Conservation (phyloP, 768 basidiomycete species). For the Royoungia palumana region DNA sequence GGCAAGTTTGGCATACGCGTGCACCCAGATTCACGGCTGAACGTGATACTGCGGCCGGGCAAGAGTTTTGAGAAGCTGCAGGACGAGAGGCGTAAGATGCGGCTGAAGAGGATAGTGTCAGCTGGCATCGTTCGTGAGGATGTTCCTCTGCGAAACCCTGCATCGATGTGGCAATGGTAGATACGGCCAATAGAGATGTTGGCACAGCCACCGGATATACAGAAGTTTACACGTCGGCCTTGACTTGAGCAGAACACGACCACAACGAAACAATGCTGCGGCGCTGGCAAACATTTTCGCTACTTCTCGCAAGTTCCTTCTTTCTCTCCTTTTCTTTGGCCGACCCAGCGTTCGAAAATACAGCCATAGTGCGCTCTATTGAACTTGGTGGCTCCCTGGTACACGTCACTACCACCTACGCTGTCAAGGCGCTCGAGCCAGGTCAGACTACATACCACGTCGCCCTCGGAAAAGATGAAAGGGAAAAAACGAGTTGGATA, state of each 20-base stretch:
- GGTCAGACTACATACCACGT: constrained; percentile 63
- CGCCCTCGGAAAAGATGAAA: constrained; percentile 61
- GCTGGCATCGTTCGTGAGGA: constrained; percentile 80
- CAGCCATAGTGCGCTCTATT: constrained; percentile 81
- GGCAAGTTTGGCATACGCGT: constrained; percentile 74
- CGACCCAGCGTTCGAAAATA: constrained; percentile 74
- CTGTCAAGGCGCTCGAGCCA: constrained; percentile 67
- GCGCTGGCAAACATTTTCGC: constrained; percentile 44
- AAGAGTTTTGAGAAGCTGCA: constrained; percentile 69
- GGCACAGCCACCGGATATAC: constrained; percentile 8
- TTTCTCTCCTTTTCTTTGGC: constrained; percentile 39
- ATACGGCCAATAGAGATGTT: constrained; percentile 3
- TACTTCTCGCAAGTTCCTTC: constrained; percentile 43
- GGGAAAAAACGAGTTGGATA: constrained; percentile 67
- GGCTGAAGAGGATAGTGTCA: constrained; percentile 74
- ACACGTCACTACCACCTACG: constrained; percentile 86
- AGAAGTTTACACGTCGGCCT: constrained; percentile 20
- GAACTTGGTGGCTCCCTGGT: constrained; percentile 89
- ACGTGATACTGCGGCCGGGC: constrained; percentile 77
- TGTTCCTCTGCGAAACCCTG: constrained; percentile 69
- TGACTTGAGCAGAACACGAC: constrained; percentile 20
- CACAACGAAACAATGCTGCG: constrained; percentile 38
- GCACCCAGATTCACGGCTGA: constrained; percentile 72
- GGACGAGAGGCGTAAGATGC: constrained; percentile 58
- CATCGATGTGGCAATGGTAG: constrained; percentile 76